Conservation (phyloP, 108 stramenopile species). For the Cyclotella kingstonii region DNA sequence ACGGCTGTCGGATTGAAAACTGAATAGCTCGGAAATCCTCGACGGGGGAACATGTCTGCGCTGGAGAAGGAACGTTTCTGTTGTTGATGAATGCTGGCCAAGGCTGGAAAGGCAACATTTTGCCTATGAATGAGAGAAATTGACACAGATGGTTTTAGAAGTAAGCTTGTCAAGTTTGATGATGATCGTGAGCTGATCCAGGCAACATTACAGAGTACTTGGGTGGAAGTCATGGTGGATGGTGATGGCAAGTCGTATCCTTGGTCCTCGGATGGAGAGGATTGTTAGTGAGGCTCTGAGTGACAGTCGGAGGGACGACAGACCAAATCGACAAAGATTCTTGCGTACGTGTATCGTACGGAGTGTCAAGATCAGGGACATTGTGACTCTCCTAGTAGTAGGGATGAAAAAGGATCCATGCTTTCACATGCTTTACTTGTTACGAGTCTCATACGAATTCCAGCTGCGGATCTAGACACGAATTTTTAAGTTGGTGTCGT, state of each 20-base stretch:
- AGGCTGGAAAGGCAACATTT: neutral
- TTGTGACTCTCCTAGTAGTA: too few relatives aligned
- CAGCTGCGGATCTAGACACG: too few relatives aligned
- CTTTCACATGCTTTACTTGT: too few relatives aligned
- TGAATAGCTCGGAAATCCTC: conserved; percentile 57
- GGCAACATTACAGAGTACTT: neutral
- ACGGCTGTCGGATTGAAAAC: conserved; percentile 45
- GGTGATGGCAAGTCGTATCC: too few relatives aligned
- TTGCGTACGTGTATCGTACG: too few relatives aligned
- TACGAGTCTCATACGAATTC: too few relatives aligned
- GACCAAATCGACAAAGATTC: too few relatives aligned
- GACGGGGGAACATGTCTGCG: conserved; percentile 25
- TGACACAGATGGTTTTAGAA: neutral
- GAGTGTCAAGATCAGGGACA: too few relatives aligned
- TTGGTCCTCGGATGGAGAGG: neutral
- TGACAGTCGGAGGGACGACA: too few relatives aligned
- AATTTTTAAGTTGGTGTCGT: too few relatives aligned
- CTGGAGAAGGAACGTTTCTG: conserved; percentile 13
- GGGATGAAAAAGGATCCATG: too few relatives aligned
- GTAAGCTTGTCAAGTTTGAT: neutral
- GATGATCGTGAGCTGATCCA: conserved; percentile 6
- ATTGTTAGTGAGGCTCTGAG: neutral
- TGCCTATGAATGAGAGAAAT: neutral
- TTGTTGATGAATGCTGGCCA: neutral
- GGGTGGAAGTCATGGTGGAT: conserved; percentile 7